Evolutionary conservation across 345 rosid species (phyloP).

Genomic region (Gossypium ekmanianum): DNA sequence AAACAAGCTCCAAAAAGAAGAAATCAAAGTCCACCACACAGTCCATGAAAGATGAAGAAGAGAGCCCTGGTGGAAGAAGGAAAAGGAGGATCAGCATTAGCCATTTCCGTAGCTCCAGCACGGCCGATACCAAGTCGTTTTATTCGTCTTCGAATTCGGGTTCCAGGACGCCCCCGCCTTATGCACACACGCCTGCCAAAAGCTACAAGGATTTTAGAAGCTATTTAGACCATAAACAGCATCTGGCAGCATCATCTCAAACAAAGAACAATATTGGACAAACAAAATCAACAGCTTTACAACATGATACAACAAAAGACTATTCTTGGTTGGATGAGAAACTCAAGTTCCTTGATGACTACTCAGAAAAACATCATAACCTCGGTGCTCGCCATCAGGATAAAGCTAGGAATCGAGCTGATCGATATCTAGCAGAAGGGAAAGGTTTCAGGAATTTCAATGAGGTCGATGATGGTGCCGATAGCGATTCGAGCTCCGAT

Average conservation of each 20-base stretch:
- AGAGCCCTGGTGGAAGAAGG: constrained; percentile 64
- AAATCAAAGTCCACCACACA: constrained; percentile 47
- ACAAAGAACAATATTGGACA: constrained; percentile 21
- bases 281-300: constrained; percentile 8
- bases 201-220: constrained; percentile 49
- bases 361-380: constrained; percentile 1
- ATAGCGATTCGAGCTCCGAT: constrained; percentile 95
- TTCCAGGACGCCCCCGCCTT: constrained; percentile 72
- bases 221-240: constrained; percentile 47
- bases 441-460: constrained; percentile 32
- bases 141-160: constrained; percentile 65
- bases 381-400: constrained; percentile 14
- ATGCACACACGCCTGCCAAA: constrained; percentile 56
- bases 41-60: constrained; percentile 58
- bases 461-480: constrained; percentile 58
- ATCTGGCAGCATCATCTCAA: constrained; percentile 21
- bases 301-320: constrained; percentile 23
- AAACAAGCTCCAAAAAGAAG: constrained; percentile 69
- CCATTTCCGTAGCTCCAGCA: constrained; percentile 68
- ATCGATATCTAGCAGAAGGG: constrained; percentile 14
- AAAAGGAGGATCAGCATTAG: constrained; percentile 88
- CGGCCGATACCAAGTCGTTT: constrained; percentile 45
- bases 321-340: constrained; percentile 40
- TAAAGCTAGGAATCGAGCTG: background rate
- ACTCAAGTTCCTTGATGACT: constrained; percentile 27